Evolutionary conservation across 768 basidiomycete species (phyloP).

Genomic region (Auricularia cornea): DNA sequence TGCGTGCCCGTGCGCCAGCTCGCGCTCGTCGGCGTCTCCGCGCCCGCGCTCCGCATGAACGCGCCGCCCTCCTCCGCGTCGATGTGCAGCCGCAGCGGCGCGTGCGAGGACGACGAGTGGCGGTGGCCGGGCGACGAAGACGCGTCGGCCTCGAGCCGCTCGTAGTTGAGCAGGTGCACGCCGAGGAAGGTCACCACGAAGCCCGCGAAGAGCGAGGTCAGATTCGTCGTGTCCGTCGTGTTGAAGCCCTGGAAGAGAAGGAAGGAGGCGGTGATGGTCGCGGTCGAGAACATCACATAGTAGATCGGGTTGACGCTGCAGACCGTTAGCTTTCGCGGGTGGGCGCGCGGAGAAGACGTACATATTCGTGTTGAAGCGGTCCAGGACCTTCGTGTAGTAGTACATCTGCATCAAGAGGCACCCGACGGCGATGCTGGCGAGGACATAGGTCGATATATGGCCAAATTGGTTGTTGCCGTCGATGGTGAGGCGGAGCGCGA

Average conservation of each 20-base stretch:
- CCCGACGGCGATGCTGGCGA: constrained; percentile 31
- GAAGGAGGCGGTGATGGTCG: constrained; percentile 36
- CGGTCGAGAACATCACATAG: constrained; percentile 38
- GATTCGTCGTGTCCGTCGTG: constrained; percentile 31
- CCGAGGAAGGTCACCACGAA: constrained; percentile 40
- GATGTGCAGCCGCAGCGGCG: background rate
- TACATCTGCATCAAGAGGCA: constrained; percentile 34
- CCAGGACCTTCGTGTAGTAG: constrained; percentile 39
- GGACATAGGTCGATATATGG: constrained; percentile 38
- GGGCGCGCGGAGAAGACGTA: constrained; percentile 16
- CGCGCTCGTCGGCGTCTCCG: constrained; percentile 1
- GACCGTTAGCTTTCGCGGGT: background rate
- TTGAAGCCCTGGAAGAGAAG: constrained; percentile 43
- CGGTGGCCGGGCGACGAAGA: background rate
- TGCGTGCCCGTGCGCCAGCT: background rate
- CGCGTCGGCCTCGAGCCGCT: background rate
- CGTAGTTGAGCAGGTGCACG: constrained; percentile 28
- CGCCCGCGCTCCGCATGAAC: background rate
- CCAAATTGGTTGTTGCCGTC: constrained; percentile 36
- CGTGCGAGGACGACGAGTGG: background rate
- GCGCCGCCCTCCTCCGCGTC: background rate
- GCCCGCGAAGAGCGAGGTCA: constrained; percentile 36
- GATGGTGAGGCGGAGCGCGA: constrained; percentile 40
- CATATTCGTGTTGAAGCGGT: constrained; percentile 38
- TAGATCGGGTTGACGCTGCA: constrained; percentile 39